Evolutionary conservation across 2,329 filamentous ascomycete species (phyloP), one percentile per base, ranked within the genome.

Genomic region (Penicillium sp.): DNA sequence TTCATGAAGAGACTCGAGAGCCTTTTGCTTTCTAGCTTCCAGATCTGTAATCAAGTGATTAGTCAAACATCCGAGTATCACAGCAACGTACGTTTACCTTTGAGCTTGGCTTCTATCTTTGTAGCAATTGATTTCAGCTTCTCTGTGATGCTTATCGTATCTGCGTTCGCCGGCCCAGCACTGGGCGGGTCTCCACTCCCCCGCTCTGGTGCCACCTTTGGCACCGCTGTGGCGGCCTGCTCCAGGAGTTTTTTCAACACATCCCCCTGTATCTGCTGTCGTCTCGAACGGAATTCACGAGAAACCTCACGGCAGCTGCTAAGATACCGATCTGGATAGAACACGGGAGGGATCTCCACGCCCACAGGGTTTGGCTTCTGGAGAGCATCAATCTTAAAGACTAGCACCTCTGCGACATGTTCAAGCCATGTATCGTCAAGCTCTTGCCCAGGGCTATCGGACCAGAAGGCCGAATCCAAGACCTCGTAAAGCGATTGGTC

Each of bases 301-400:
- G 78, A 73, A 9, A 72, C 60, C 1, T 72, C 70, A 47, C 74
- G 71, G 50, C 78, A 80, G 53, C 73, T 69, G 41, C 78, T 71
- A 38, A 83, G 68, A 61, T 85, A 86, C 38, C 81, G 75, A 65
- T 85, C 82, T 4, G 79, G 74, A 55, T 81, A 82, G 59, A 82
- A 76, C 1, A 73, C 70, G 1, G 74, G 62, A 3, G 81, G 80
- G 14, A 83, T 72, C 5, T 75, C 76, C 36, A 83, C 65, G 25
- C 74, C 70, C 19, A 78, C 61, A 25, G 56, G 60, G 34, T 60
- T 63, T 29, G 55, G 67, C 27, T 74, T 59, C 13, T 58, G 70
- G 48, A 59, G 55, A 64, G 57, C 66, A 61, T 67, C 70, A 36
- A 70, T 56, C 55, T 61, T 73, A 61, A 84, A 72, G 9, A 78